Percentiles rank a stretch among this genome's conserved stretches.
These are phyloP conservation scores for Pleurotus platypus DNA, from an alignment of 768 basidiomycete species.

Conservation along the genomic window DNA sequence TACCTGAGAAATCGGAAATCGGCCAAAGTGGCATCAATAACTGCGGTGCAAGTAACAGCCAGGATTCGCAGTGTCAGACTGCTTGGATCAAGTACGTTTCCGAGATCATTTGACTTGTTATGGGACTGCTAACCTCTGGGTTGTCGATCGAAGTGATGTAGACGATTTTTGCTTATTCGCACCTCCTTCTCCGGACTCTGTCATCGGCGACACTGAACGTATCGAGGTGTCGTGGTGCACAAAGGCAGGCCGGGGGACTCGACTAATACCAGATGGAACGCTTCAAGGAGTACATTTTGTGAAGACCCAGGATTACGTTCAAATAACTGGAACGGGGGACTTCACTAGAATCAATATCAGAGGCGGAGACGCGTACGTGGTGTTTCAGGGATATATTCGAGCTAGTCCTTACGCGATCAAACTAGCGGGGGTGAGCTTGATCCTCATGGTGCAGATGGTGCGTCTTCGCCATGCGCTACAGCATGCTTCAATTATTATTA, in stretches of 20 bases:
- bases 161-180: background rate
- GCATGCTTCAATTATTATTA: background rate
- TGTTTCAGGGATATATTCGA: no score
- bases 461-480: background rate
- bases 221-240: conserved; percentile 27
- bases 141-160: background rate
- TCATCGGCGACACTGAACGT: conserved; percentile 11
- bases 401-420: no score
- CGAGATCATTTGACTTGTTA: no score
- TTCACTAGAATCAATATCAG: conserved; percentile 58
- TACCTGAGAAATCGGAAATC: conserved; percentile 48
- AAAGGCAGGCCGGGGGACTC: conserved; percentile 37
- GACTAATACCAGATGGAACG: conserved; percentile 41
- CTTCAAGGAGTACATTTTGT: conserved; percentile 33
- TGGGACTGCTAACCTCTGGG: no score
- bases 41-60: conserved; percentile 59
- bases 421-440: conserved; percentile 35
- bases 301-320: conserved; percentile 58
- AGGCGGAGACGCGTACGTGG: conserved; percentile 33
- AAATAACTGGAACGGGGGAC: conserved; percentile 57
- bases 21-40: conserved; percentile 65
- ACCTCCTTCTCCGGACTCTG: background rate
- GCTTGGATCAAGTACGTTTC: conserved; percentile 55
- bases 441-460: conserved; percentile 49
- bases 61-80: conserved; percentile 68